Conservation (phyloP, 2,329 filamentous ascomycete genomes). For the Colletotrichum sp. region DNA sequence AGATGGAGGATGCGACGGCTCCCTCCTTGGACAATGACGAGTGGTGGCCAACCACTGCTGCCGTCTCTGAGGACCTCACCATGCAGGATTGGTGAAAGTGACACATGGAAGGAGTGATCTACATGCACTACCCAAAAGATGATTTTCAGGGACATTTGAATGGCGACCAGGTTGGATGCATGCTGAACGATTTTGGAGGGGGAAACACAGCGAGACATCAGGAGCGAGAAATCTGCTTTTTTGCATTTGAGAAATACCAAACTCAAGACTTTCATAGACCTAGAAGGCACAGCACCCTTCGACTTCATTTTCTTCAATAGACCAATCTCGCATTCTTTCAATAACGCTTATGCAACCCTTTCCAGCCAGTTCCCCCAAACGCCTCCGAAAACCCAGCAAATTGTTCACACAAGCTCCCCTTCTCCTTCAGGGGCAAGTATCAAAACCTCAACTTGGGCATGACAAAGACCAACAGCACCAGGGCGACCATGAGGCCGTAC, state of each 20-base stretch:
- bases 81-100: neutral
- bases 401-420: neutral
- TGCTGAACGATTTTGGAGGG: neutral
- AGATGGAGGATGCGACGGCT: neutral
- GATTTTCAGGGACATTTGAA: neutral
- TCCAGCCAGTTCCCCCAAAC: neutral
- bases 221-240: neutral
- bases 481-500: slow-evolving; percentile 78
- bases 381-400: neutral
- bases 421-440: slow-evolving; percentile 18
- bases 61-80: neutral
- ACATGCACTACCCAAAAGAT: neutral
- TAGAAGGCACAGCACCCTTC: neutral
- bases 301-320: neutral
- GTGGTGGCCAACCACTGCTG: too few species aligned
- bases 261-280: neutral
- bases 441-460: slow-evolving; percentile 88
- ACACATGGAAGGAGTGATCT: neutral
- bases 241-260: neutral
- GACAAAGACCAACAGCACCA: slow-evolving; percentile 82
- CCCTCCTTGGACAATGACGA: neutral
- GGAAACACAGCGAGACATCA: neutral
- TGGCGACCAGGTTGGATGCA: neutral
- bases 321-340: neutral
- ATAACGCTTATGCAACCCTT: neutral